These are phyloP conservation scores for Leccinum boreale DNA, from an alignment of 768 basidiomycete species.

Conservation along the genomic window DNA sequence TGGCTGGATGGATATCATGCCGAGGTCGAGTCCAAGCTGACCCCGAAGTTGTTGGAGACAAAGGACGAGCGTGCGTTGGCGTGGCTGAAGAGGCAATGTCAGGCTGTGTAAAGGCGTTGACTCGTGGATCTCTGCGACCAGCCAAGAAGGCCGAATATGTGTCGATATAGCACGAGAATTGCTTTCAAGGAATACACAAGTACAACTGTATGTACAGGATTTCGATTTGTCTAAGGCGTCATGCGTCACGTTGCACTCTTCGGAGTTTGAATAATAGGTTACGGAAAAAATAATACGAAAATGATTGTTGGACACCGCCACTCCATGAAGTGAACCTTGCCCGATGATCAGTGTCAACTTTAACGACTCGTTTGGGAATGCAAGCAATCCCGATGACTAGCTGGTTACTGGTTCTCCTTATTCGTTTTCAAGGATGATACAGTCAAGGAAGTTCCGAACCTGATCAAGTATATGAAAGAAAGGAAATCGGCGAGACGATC, in stretches of 20 bases:
- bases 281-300: no score
- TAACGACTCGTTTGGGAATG: background rate
- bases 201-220: background rate
- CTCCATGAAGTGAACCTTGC: background rate
- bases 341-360: background rate
- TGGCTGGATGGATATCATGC: slow-evolving; percentile 88
- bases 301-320: background rate
- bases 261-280: background rate
- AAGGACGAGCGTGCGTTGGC: slow-evolving; percentile 30
- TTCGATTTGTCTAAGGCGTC: background rate
- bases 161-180: background rate
- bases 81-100: slow-evolving; percentile 23
- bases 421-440: background rate
- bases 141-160: background rate
- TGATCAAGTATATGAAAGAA: background rate
- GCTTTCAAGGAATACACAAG: background rate
- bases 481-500: background rate
- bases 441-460: background rate
- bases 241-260: background rate
- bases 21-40: slow-evolving; percentile 55
- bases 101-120: slow-evolving; percentile 3
- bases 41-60: slow-evolving; percentile 46
- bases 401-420: background rate
- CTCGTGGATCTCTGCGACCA: background rate
- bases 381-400: background rate